Conservation (phyloP, 1,284 basidiomycete species). For the Cryptococcus sp. region DNA sequence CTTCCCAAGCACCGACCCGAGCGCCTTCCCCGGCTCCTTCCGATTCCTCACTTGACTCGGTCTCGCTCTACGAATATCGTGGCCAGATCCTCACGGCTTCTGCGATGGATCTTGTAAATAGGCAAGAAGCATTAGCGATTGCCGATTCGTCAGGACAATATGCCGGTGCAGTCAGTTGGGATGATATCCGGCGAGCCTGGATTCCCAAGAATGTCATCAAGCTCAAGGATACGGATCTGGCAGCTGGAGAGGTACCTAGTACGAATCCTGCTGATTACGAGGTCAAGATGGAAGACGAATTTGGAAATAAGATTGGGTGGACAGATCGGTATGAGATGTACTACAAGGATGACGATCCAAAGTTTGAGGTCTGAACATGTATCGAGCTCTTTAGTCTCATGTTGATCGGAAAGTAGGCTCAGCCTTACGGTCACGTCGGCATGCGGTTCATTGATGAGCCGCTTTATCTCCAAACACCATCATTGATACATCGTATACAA, state of each 20-base stretch:
- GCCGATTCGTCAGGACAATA: slow-evolving; percentile 36
- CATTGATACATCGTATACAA: too few species aligned
- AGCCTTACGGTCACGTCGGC: too few species aligned
- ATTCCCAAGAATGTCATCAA: slow-evolving; percentile 35
- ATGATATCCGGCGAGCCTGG: slow-evolving; percentile 33
- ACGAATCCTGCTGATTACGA: slow-evolving; percentile 27
- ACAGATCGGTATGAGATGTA: slow-evolving; percentile 27
- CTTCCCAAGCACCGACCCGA: neutral
- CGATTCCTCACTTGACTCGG: neutral
- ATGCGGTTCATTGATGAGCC: too few species aligned
- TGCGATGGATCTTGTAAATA: slow-evolving; percentile 28
- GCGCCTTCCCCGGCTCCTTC: slow-evolving; percentile 1
- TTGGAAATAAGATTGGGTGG: slow-evolving; percentile 38
- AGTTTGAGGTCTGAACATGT: slow-evolving; percentile 1
- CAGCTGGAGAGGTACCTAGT: slow-evolving; percentile 29
- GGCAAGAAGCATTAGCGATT: slow-evolving; percentile 22
- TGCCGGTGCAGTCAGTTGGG: slow-evolving; percentile 31
- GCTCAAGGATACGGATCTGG: slow-evolving; percentile 22
- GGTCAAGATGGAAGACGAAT: slow-evolving; percentile 27
- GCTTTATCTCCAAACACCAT: too few species aligned
- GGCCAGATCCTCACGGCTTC: slow-evolving; percentile 32
- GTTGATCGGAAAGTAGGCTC: too few species aligned
- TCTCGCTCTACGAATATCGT: slow-evolving; percentile 25
- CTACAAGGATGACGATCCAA: slow-evolving; percentile 24
- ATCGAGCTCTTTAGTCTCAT: too few species aligned